Evolutionary conservation across 2,329 filamentous ascomycete species (phyloP).

Genomic region (Talaromyces islandicus): DNA sequence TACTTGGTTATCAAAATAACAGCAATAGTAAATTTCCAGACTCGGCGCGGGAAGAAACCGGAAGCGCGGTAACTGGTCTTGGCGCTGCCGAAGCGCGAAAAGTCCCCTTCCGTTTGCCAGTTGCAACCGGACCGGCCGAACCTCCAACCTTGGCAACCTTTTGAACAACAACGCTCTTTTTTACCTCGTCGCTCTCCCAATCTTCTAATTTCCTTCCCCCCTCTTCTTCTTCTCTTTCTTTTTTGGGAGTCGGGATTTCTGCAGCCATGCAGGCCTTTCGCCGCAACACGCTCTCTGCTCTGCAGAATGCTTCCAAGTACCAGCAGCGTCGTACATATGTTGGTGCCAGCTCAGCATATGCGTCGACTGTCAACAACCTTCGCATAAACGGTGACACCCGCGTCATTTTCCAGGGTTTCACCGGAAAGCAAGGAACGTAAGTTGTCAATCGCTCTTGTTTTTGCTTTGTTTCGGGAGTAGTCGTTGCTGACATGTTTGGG

Average conservation of each 20-base stretch:
- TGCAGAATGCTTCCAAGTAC: constrained; percentile 54
- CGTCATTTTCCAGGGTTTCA: constrained; percentile 96
- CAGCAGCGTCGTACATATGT: constrained; percentile 68
- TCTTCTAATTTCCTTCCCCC: constrained; percentile 11
- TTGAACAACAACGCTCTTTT: neutral
- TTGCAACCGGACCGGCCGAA: neutral
- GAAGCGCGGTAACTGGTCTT: neutral
- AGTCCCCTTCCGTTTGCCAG: neutral
- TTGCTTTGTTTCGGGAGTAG: neutral
- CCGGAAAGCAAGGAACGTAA: constrained; percentile 91
- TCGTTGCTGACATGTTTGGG: constrained; percentile 25
- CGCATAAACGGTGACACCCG: constrained; percentile 90
- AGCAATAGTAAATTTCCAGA: too few species aligned
- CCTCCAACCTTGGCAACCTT: neutral
- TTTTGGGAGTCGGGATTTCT: constrained; percentile 1
- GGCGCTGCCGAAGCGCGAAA: neutral
- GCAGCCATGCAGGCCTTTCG: constrained; percentile 74
- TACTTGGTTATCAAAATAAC: too few species aligned
- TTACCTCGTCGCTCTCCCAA: neutral
- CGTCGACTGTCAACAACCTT: constrained; percentile 73
- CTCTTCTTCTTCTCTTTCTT: constrained; percentile 12
- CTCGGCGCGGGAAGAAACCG: neutral
- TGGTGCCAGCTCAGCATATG: constrained; percentile 63
- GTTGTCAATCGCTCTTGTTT: constrained; percentile 32
- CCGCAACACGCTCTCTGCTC: constrained; percentile 64